phyloP scores from a whole-genome alignment of 2,329 filamentous ascomycete species.

The Ophiocordyceps camponoti-saundersi region DNA sequence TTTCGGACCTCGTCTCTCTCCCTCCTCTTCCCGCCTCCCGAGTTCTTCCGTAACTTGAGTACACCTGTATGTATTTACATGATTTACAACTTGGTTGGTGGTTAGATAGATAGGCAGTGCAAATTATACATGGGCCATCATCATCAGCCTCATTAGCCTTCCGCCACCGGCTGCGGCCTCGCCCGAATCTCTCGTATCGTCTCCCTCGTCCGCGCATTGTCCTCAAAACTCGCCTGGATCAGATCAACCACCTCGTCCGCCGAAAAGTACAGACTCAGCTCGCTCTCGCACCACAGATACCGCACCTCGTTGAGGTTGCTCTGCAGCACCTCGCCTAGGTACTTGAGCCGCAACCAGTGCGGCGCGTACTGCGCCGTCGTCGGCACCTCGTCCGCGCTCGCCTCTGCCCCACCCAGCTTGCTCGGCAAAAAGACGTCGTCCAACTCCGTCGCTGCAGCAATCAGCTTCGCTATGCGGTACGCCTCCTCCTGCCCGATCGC shows the following conservation, averaged over 20 bases:
- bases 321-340: conserved; percentile 46
- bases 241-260: conserved; percentile 44
- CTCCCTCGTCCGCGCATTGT: conserved; percentile 40
- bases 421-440: conserved; percentile 42
- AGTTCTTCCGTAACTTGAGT: no score
- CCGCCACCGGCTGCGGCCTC: conserved; percentile 24
- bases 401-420: conserved; percentile 12
- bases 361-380: conserved; percentile 42
- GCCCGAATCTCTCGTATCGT: conserved; percentile 39
- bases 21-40: no score
- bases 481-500: conserved; percentile 48
- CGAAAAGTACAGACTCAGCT: conserved; percentile 46
- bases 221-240: conserved; percentile 46
- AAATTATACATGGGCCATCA: not conserved
- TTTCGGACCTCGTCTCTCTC: no score
- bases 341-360: conserved; percentile 47
- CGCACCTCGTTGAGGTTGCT: conserved; percentile 47
- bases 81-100: no score
- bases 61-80: no score
- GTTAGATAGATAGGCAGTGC: not conserved
- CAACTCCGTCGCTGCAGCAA: conserved; percentile 37
- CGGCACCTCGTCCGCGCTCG: conserved; percentile 25
- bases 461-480: conserved; percentile 41
- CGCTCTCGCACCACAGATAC: conserved; percentile 48
- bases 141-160: not conserved